Evolutionary conservation across 208 protist genomes (phyloP).

Genomic region (Naegleria gruberi): DNA sequence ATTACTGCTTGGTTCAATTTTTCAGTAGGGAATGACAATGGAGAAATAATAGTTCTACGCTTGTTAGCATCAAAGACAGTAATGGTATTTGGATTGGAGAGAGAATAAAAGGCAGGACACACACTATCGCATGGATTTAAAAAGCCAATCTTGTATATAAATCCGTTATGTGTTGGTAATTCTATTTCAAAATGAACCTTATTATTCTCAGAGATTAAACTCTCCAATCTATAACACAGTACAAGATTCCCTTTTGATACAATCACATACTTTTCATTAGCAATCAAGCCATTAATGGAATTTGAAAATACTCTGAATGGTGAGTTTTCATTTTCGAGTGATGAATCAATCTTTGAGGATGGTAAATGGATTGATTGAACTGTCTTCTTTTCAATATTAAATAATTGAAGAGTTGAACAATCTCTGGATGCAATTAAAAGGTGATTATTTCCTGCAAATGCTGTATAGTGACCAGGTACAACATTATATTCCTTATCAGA

Average conservation of each 20-base stretch:
- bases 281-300: neutral
- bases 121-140: neutral
- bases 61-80: neutral
- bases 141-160: neutral
- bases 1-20: neutral
- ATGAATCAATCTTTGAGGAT: neutral
- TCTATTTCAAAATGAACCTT: neutral
- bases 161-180: neutral
- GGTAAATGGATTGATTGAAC: neutral
- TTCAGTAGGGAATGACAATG: neutral
- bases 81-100: neutral
- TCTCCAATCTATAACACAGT: neutral
- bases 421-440: neutral
- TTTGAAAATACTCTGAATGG: neutral
- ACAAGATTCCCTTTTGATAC: neutral
- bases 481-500: neutral
- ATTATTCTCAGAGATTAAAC: neutral
- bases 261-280: neutral
- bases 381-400: neutral
- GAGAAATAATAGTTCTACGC: neutral
- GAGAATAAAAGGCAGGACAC: neutral
- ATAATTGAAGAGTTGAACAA: neutral
- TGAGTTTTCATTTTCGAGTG: neutral
- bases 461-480: neutral
- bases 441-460: neutral